These are phyloP conservation scores for Heliamphora exappendiculata DNA, from an alignment of 148 eudicot genomes.

Conservation along the genomic window DNA sequence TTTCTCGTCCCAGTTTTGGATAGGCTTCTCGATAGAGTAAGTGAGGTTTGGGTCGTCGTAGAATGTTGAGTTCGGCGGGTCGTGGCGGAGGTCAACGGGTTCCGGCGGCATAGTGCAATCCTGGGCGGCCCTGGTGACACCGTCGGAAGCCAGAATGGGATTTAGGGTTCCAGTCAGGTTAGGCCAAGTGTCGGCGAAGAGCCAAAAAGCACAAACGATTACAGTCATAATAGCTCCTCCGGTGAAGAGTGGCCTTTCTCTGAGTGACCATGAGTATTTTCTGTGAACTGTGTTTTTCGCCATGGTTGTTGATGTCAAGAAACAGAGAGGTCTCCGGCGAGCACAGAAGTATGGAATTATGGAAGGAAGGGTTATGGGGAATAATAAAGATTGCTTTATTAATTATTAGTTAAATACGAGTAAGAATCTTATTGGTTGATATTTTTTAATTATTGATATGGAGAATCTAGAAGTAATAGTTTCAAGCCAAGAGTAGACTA, in stretches of 20 bases:
- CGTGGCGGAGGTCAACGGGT: not conserved
- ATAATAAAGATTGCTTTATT: too few relatives aligned
- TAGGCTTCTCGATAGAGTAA: conserved; percentile 13
- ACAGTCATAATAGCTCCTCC: not conserved
- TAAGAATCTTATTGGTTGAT: too few relatives aligned
- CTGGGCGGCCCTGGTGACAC: conserved; percentile 3
- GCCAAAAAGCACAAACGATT: not conserved
- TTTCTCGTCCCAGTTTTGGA: conserved; percentile 30
- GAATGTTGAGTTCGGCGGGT: conserved; percentile 11
- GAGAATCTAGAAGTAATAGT: too few relatives aligned
- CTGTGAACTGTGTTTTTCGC: not conserved
- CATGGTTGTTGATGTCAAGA: not conserved
- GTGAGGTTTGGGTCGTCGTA: conserved; percentile 10
- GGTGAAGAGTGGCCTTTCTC: not conserved
- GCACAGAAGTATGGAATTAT: too few relatives aligned
- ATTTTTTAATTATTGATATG: too few relatives aligned
- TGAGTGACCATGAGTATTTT: not conserved
- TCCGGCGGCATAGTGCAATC: not conserved
- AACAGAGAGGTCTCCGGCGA: too few relatives aligned
- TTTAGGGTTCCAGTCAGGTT: not conserved
- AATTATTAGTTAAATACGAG: too few relatives aligned
- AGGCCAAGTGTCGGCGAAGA: not conserved
- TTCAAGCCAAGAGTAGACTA: too few relatives aligned
- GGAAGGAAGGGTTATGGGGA: too few relatives aligned
- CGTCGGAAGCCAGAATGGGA: conserved; percentile 6